Evolutionary conservation across 345 rosid species (phyloP), one percentile per base, ranked within the genome.

Genomic region (Laguncularia racemosa): DNA sequence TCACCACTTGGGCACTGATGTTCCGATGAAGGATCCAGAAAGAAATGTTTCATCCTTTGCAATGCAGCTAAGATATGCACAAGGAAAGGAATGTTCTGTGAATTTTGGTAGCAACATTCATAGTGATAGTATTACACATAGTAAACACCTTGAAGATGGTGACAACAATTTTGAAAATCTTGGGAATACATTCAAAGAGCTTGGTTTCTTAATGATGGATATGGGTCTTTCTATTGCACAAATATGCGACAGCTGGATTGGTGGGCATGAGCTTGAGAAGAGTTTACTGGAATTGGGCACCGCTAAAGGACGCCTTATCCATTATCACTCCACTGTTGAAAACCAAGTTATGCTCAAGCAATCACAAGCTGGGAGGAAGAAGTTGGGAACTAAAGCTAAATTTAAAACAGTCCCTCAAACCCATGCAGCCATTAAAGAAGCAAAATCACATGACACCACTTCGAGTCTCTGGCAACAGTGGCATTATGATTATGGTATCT

Each of bases 401-500:
- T 50, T 16, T 52, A 62, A 38, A n/a, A 63, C 63, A 63, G 57
- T 50, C 19, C n/a, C 45, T 26, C 62, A 51, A 53, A 60, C 71
- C 67, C 69, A 54, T 53, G 9, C 46, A 58, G 49, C 43, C 21
- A 56, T 57, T 16, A n/a, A 60, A 44, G 76, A 52, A 60, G 48
- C 50, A 46, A 53, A 67, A 17, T 20, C 63, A 26, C 18, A 26
- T 52, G 77, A 68, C 55, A 58, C 56, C 58, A 46, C 21, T 66
- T 56, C 69, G 62, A 62, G 64, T 55, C 70, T 87, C 7, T 89
- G 99, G 97, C 97, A 93, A 78, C 89, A 83, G 56, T 89, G 99
- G 97, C 99, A 89, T 74, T 89, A 80, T 71, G 99, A 89, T 70
- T 89, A 85, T 58, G 91, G 96, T 40, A 71, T 89, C 69, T 85